Evolutionary conservation across 257 asterid genomes (phyloP).

Genomic region (Fraxinus americana): DNA sequence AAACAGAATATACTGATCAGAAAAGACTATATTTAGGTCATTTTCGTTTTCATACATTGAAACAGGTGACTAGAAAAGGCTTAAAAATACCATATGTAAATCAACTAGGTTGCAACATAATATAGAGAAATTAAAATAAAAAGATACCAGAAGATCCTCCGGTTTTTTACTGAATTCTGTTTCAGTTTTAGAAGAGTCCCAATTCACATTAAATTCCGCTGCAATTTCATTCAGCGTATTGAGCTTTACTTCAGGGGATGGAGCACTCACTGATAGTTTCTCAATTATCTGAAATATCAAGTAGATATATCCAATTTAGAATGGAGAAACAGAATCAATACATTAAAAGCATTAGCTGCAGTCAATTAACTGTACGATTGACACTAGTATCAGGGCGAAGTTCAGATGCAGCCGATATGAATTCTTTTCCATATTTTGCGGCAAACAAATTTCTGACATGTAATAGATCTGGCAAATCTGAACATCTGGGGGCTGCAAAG

Average conservation of each 20-base stretch:
- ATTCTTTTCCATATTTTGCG: conserved; percentile 91
- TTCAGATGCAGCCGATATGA: conserved; percentile 87
- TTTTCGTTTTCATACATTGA: background rate
- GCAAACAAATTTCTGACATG: conserved; percentile 76
- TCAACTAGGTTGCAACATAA: background rate
- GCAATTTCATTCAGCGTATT: conserved; percentile 73
- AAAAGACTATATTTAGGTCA: background rate
- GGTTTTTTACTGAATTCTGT: conserved; percentile 71
- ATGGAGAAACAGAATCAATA: background rate
- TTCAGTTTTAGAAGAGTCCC: conserved; percentile 84
- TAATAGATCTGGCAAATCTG: conserved; percentile 87
- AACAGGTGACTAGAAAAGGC: background rate
- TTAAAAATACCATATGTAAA: background rate
- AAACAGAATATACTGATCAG: background rate
- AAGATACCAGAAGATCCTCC: conserved; percentile 88
- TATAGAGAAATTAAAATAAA: conserved; percentile 4
- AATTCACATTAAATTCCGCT: conserved; percentile 53
- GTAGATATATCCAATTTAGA: conserved; percentile 12
- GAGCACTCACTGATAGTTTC: conserved; percentile 76
- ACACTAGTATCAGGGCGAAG: conserved; percentile 94
- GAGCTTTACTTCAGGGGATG: conserved; percentile 70
- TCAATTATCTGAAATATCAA: conserved; percentile 69
- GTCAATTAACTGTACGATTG: conserved; percentile 80
- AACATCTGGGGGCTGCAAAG: conserved; percentile 92
- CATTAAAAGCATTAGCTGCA: conserved; percentile 14